These are phyloP conservation scores for Zygosaccharomyces sapae DNA, from an alignment of 1,139 yeast genomes.

Conservation along the genomic window DNA sequence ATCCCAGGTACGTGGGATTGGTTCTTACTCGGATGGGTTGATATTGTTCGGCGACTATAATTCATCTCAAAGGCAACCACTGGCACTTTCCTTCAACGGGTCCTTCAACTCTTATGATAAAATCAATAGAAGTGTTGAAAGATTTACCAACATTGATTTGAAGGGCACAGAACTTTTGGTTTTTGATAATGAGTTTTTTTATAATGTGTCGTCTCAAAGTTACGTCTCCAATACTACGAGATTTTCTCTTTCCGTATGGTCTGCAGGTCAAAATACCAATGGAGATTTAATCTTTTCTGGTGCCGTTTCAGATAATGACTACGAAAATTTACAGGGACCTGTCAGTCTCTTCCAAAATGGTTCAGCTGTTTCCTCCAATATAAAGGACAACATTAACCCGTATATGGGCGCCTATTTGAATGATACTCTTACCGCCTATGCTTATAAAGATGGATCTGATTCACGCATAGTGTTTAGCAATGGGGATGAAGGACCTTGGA, in stretches of 20 bases:
- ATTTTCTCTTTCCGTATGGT: conserved; percentile 28
- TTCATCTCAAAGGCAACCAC: conserved; percentile 13
- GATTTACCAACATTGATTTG: conserved; percentile 30
- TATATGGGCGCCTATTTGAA: conserved; percentile 30
- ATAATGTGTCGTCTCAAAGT: conserved; percentile 21
- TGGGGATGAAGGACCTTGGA: conserved; percentile 10
- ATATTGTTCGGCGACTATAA: conserved; percentile 24
- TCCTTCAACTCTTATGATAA: conserved; percentile 28
- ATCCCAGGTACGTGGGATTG: conserved; percentile 20
- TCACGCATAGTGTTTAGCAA: conserved; percentile 40
- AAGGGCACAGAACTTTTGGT: conserved; percentile 22
- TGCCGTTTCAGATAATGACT: conserved; percentile 18
- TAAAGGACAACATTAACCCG: conserved; percentile 12
- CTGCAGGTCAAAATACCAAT: conserved; percentile 31
- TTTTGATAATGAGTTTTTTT: conserved; percentile 25
- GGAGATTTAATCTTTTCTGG: conserved; percentile 41
- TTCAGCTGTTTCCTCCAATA: conserved; percentile 1
- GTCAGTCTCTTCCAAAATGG: conserved; percentile 11
- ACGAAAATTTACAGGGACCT: conserved; percentile 19
- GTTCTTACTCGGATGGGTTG: conserved; percentile 23
- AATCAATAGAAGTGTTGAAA: conserved; percentile 10
- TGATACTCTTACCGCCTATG: conserved; percentile 26
- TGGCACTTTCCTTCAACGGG: conserved; percentile 32
- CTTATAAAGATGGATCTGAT: conserved; percentile 34
- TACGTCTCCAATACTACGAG: conserved; percentile 22